Base-by-base conservation (phyloP, 139 green algal genomes). In the Chlorella vulgaris region DNA sequence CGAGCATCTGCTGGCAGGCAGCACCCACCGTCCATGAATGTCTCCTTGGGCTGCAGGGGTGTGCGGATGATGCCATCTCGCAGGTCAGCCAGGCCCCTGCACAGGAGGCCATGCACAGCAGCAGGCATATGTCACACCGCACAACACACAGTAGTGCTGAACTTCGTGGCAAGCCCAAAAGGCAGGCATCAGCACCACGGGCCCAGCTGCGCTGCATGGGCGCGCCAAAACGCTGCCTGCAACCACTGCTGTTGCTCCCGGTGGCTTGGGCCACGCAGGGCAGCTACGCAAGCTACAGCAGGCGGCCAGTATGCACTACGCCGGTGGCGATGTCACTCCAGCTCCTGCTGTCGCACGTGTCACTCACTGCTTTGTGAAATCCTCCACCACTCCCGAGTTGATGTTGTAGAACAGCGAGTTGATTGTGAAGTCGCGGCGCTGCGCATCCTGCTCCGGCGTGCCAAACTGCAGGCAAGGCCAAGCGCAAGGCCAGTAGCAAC, bases 331-430 rank as follows among this genome's bases (percentile, higher is more conserved):
- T n/a, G n/a, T n/a, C n/a, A n/a, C n/a, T n/a, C n/a, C n/a, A n/a
- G n/a, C n/a, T n/a, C n/a, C n/a, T n/a, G n/a, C n/a, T n/a, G n/a
- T n/a, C n/a, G n/a, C n/a, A n/a, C n/a, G n/a, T n/a, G n/a, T n/a
- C n/a, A 93, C 69, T 3, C 92, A 92, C 60, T 68, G 76, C 8
- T 90, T 91, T 2, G 95, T 98, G 82, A 98, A 91, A 80, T 98
- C 95, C 87, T 98, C 95, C 26, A 98, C 88, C 13, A 69, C 26
- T 0, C 82, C 87, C 8, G 84, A 85, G 78, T 95, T 97, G 74
- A 99, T 92, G 91, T 99, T 99, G 89, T 99, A 99, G 80, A 99
- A 99, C 35, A 99, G 80, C 80, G 86, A 88, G 88, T 99, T 99
- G 81, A 99, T 94, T 3, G 96, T 99, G 76, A 99, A 95, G 92